Base-by-base conservation (phyloP, 345 rosid species). In the Euphorbia pulcherrima region DNA sequence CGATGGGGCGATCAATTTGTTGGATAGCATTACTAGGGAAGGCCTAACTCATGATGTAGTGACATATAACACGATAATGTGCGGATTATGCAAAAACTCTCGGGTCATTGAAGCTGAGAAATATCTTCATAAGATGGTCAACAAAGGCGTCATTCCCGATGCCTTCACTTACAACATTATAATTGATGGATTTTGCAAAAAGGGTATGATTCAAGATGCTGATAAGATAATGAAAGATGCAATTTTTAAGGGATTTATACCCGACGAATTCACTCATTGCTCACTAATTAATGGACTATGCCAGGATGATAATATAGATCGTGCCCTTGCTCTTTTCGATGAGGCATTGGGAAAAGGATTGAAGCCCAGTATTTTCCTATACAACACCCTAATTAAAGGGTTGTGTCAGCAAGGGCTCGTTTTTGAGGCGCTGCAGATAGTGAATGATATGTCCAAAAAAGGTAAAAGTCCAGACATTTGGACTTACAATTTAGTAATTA, bases 81-180 rank as follows among this genome's bases (percentile, higher is more conserved):
- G 74, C 74, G 97, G 98, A 54, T 78, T 93, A 73, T 90, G 91
- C 68, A 87, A 91, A 83, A 81, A 67, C 68, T 73, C 68, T 6
- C 84, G 73, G 83, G 83, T 85, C 68, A 74, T 68, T 29, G 96
- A 89, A 68, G 97, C 98, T 0, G 92, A 90, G 75, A 65, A 69
- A 48, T 89, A 81, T 79, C 78, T 93, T 69, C 86, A 81, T 66
- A 90, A 81, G 72, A 89, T 93, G 96, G 94, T 87, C 70, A 89
- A 89, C 73, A 71, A 76, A 79, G 98, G 98, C 44, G 79, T 85
- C 74, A 77, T 82, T 78, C 95, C 97, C 13, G 92, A 91, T 83
- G 72, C 80, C 41, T 86, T 85, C 75, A 84, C 95, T 28, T 90
- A 90, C 76, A 92, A 88, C 72, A 76, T 86, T 26, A 56, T 92